Percentiles rank a stretch among this genome's conserved stretches.
Conservation (phyloP, 305 asterid species). For the Fraxinus sp. region DNA sequence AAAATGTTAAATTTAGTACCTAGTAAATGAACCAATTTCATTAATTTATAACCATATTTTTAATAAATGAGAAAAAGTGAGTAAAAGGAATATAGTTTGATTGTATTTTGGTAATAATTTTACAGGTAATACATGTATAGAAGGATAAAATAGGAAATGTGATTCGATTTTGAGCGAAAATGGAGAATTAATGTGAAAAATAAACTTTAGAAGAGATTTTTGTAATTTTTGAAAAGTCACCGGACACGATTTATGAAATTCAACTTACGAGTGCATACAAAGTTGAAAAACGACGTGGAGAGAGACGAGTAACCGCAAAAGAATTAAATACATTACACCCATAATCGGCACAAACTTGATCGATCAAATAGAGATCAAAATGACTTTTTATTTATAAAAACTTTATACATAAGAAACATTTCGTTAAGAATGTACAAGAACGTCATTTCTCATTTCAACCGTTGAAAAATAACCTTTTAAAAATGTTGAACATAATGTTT, state of each 20-base stretch:
- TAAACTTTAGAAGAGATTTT: not conserved
- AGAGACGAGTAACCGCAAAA: too few species aligned
- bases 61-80: too few species aligned
- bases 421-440: not conserved
- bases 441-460: not conserved
- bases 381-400: not conserved
- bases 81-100: not conserved
- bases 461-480: not conserved
- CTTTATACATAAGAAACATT: too few species aligned
- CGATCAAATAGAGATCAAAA: not conserved
- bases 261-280: too few species aligned
- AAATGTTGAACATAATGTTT: too few species aligned
- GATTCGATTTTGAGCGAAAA: not conserved
- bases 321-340: not conserved
- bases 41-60: too few species aligned
- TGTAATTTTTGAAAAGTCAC: not conserved
- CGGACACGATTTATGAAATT: too few species aligned
- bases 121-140: not conserved
- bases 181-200: not conserved
- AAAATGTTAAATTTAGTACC: not conserved
- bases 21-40: not conserved
- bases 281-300: too few species aligned
- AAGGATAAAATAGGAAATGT: not conserved
- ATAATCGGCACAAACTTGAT: too few species aligned
- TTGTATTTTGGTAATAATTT: too few species aligned